Conservation (phyloP, 2,329 filamentous ascomycete species). For the Fusarium pseudoanthophilum region DNA sequence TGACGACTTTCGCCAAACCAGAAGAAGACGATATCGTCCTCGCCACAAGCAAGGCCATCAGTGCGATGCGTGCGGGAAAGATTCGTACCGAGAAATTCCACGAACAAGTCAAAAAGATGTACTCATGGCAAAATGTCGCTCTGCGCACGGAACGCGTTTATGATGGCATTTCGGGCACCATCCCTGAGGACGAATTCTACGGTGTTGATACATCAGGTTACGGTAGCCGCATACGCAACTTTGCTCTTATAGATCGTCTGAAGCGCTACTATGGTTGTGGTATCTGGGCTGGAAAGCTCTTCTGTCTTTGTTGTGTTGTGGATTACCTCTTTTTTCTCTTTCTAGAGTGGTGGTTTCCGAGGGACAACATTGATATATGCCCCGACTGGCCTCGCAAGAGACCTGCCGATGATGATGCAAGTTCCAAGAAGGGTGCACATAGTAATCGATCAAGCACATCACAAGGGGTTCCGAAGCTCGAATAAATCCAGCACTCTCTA, state of each 20-base stretch:
- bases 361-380: constrained; percentile 87
- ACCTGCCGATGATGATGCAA: constrained; percentile 46
- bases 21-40: constrained; percentile 95
- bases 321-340: constrained; percentile 93
- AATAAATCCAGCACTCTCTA: constrained; percentile 14
- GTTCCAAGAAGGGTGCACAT: constrained; percentile 43
- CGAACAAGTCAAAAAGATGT: constrained; percentile 98
- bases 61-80: constrained; percentile 83
- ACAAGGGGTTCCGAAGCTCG: constrained; percentile 43
- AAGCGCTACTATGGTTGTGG: constrained; percentile 98
- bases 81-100: constrained; percentile 95
- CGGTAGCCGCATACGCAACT: constrained; percentile 80
- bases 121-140: constrained; percentile 97
- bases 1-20: constrained; percentile 97
- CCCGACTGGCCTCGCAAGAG: constrained; percentile 90
- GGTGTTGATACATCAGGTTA: constrained; percentile 78
- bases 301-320: constrained; percentile 92
- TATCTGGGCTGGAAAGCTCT: constrained; percentile 97
- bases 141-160: constrained; percentile 95
- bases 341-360: constrained; percentile 86
- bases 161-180: constrained; percentile 87
- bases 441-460: constrained; percentile 51
- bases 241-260: constrained; percentile 91
- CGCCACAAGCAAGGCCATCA: constrained; percentile 90
- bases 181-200: constrained; percentile 89